Evolutionary conservation across 305 asterid genomes (phyloP).

Genomic region (Fraxinus nigra): DNA sequence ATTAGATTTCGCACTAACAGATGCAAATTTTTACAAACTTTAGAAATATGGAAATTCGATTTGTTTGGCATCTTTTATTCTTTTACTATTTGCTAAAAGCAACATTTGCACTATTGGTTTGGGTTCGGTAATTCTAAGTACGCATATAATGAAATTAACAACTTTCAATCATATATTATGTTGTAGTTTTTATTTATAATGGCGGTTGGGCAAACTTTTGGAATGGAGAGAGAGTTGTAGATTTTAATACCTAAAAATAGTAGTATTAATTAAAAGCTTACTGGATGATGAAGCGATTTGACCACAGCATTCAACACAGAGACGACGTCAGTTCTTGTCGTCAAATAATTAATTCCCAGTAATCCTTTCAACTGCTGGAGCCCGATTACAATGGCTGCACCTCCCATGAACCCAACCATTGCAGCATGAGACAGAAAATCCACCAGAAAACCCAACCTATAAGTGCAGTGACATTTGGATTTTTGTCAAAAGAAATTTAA

Average conservation of each 20-base stretch:
- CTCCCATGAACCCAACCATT: slow-evolving; percentile 83
- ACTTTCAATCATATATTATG: background rate
- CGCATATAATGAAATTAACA: no score
- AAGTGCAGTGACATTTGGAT: background rate
- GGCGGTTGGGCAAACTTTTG: background rate
- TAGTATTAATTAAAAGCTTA: background rate
- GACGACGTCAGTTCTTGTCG: slow-evolving; percentile 55
- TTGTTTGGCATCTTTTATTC: background rate
- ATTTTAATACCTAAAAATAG: background rate
- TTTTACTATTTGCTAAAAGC: background rate
- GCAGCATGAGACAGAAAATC: slow-evolving; percentile 90
- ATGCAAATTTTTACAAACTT: background rate
- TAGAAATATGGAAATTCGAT: background rate
- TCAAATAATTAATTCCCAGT: slow-evolving; percentile 58
- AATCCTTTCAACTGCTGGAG: slow-evolving; percentile 77
- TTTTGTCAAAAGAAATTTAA: no score
- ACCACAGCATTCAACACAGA: slow-evolving; percentile 53
- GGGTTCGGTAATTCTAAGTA: no score
- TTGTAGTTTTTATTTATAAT: no score
- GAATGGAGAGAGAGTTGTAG: background rate
- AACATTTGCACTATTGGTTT: background rate
- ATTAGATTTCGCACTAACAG: background rate
- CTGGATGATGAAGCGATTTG: slow-evolving; percentile 46
- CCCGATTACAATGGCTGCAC: slow-evolving; percentile 81
- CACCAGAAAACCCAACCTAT: slow-evolving; percentile 74